Conservation (phyloP, 2,329 filamentous ascomycete species). For the Penicillium expansum region DNA sequence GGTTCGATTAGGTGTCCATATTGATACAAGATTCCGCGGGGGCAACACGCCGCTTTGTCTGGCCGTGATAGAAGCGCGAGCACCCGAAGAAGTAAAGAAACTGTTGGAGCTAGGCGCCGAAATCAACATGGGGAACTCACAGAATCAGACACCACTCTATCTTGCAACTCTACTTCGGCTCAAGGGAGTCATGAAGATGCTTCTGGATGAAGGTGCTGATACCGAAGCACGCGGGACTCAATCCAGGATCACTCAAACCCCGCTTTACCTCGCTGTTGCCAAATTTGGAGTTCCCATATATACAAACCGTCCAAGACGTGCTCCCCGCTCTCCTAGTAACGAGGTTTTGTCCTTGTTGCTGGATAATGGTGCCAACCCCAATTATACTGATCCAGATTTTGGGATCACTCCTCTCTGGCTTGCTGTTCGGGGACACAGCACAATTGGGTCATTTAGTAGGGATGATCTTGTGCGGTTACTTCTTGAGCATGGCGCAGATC, state of each 20-base stretch:
- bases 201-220: neutral
- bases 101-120: neutral
- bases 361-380: neutral
- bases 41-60: neutral
- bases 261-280: neutral
- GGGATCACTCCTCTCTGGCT: slow-evolving; percentile 2
- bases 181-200: neutral
- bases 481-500: neutral
- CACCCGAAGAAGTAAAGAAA: neutral
- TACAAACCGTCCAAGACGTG: neutral
- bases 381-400: neutral
- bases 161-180: neutral
- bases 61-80: neutral
- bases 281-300: neutral
- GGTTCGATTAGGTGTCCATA: neutral
- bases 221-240: neutral
- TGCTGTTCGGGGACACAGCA: neutral
- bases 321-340: neutral
- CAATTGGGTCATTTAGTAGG: neutral
- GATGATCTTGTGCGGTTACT: neutral
- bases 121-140: neutral
- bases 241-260: neutral
- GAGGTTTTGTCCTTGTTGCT: neutral
- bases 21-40: neutral
- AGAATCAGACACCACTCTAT: neutral